phyloP scores from a whole-genome alignment of 1,284 basidiomycete species.

The Microbotryum lychnidis-dioicae region DNA sequence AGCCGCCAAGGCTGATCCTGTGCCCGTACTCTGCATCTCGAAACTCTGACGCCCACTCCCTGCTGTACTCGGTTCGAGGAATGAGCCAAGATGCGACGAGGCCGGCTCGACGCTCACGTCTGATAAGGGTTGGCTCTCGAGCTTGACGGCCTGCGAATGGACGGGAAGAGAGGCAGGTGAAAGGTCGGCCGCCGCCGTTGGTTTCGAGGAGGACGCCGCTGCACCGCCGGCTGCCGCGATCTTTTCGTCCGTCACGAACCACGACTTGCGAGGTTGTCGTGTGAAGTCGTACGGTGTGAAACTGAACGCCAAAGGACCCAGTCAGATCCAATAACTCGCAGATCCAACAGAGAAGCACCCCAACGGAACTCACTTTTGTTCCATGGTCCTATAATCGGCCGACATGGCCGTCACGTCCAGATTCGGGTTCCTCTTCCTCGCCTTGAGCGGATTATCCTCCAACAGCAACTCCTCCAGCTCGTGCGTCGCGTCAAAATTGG shows the following conservation, averaged over 20 bases:
- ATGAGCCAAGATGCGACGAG: not conserved
- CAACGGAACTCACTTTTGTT: slow-evolving; percentile 64
- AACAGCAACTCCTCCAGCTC: slow-evolving; percentile 90
- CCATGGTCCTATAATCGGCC: slow-evolving; percentile 91
- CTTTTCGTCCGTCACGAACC: slow-evolving; percentile 22
- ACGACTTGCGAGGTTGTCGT: slow-evolving; percentile 21
- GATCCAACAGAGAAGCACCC: no score
- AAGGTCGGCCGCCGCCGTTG: not conserved
- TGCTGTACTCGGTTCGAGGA: not conserved
- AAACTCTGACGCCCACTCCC: not conserved
- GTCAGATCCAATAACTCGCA: no score
- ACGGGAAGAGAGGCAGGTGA: not conserved
- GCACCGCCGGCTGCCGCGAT: not conserved
- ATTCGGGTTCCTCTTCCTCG: slow-evolving; percentile 80
- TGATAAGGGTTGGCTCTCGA: slow-evolving; percentile 26
- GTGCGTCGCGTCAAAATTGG: slow-evolving; percentile 98
- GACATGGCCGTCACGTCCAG: slow-evolving; percentile 77
- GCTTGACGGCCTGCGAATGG: slow-evolving; percentile 10
- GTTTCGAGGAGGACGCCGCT: not conserved
- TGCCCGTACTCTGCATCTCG: not conserved
- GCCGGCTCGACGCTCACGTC: slow-evolving; percentile 9
- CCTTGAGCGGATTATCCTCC: slow-evolving; percentile 95
- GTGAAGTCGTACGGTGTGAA: slow-evolving; percentile 29
- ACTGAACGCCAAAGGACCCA: slow-evolving; percentile 1
- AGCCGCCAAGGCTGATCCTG: not conserved